phyloP scores from a whole-genome alignment of 108 stramenopile genomes.

The Nitzschia sp. region DNA sequence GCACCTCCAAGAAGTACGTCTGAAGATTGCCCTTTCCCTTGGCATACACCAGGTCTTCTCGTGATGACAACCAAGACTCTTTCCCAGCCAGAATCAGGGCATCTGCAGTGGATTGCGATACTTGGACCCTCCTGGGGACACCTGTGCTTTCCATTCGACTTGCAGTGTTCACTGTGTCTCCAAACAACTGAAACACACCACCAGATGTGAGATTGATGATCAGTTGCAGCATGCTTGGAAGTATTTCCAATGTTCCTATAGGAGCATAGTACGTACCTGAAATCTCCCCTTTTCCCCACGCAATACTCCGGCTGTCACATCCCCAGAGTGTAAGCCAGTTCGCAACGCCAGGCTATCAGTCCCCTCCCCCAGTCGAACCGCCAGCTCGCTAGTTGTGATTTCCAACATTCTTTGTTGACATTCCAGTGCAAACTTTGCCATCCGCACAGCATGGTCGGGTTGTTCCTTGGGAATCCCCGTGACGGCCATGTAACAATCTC shows the following conservation, averaged over 20 bases:
- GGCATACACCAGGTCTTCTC: conserved; percentile 16
- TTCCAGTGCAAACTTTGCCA: conserved; percentile 19
- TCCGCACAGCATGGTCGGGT: conserved; percentile 16
- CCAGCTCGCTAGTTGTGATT: conserved; percentile 8
- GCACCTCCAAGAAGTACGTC: conserved; percentile 1
- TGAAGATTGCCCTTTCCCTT: conserved; percentile 29
- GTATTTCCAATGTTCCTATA: no score
- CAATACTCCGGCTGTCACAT: conserved; percentile 16
- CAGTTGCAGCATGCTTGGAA: no score
- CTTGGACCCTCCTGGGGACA: conserved; percentile 15
- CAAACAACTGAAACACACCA: not conserved
- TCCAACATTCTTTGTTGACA: conserved; percentile 20
- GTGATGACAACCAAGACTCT: conserved; percentile 14
- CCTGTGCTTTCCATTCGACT: conserved; percentile 27
- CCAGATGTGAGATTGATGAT: no score
- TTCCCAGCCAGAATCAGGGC: conserved; percentile 14
- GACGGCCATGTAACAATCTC: conserved; percentile 19
- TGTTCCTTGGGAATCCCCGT: conserved; percentile 3
- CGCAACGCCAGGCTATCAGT: conserved; percentile 43
- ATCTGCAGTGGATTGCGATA: conserved; percentile 31
- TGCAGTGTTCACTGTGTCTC: conserved; percentile 15
- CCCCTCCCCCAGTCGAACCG: conserved; percentile 22
- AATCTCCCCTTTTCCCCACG: conserved; percentile 6
- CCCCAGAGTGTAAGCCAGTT: conserved; percentile 7
- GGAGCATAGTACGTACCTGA: no score